These are phyloP conservation scores for Ensete ventricosum DNA, from an alignment of 176 grass and related monocot species.

Conservation along the genomic window DNA sequence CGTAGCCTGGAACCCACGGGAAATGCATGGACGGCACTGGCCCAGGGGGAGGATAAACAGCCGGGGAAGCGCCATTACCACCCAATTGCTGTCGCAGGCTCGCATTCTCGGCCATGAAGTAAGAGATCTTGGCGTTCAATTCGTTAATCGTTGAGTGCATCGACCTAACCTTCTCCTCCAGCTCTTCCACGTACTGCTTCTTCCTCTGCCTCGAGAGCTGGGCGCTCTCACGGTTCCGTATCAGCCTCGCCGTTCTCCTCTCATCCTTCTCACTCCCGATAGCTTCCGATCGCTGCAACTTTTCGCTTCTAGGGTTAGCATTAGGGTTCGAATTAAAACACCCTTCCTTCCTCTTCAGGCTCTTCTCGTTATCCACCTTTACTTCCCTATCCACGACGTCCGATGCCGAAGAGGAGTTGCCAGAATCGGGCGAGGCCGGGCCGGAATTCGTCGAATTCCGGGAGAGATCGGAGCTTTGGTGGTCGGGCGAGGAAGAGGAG, in stretches of 20 bases:
- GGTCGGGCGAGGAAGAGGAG: constrained; percentile 19
- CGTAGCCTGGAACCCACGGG: constrained; percentile 80
- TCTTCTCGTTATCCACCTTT: constrained; percentile 51
- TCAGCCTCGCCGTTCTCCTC: constrained; percentile 48
- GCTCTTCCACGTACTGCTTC: constrained; percentile 84
- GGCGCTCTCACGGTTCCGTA: constrained; percentile 87
- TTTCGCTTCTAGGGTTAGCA: constrained; percentile 18
- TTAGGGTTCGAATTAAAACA: not conserved
- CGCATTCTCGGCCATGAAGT: constrained; percentile 57
- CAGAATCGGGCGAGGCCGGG: constrained; percentile 29
- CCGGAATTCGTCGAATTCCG: constrained; percentile 37
- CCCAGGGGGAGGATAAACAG: constrained; percentile 42
- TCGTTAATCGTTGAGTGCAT: constrained; percentile 80
- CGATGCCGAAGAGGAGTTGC: constrained; percentile 36
- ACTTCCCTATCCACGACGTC: constrained; percentile 29
- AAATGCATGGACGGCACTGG: constrained; percentile 39
- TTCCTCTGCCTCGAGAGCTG: constrained; percentile 92
- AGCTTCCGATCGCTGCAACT: constrained; percentile 42
- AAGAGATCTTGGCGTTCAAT: constrained; percentile 78
- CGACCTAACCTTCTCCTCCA: constrained; percentile 90
- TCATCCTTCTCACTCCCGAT: constrained; percentile 42
- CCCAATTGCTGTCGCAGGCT: constrained; percentile 62
- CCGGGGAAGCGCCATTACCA: constrained; percentile 19
- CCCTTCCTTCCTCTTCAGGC: constrained; percentile 69
- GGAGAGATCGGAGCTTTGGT: constrained; percentile 29